Evolutionary conservation across 176 grass and related monocot genomes (phyloP).

Genomic region (Thinopyrum elongatum): DNA sequence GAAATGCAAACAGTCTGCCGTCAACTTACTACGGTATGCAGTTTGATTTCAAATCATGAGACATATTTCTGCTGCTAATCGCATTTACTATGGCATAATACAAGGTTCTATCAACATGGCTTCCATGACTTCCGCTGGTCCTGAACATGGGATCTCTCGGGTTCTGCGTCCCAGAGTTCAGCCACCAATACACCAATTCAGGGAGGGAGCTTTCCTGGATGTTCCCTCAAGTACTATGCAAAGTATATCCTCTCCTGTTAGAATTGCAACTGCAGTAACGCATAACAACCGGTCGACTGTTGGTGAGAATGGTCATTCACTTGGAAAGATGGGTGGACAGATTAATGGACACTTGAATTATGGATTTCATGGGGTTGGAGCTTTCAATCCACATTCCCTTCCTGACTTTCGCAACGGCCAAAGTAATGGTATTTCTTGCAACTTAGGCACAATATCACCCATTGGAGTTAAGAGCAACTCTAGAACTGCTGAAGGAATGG

Average conservation of each 20-base stretch:
- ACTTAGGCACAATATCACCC: constrained; percentile 42
- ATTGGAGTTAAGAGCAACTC: constrained; percentile 56
- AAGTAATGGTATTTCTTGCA: constrained; percentile 52
- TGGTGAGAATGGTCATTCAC: constrained; percentile 52
- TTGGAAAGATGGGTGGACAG: constrained; percentile 48
- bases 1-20: constrained; percentile 49
- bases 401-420: constrained; percentile 57
- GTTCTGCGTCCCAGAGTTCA: constrained; percentile 42
- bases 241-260: constrained; percentile 50
- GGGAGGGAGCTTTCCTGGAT: constrained; percentile 40
- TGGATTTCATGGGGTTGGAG: constrained; percentile 47
- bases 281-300: constrained; percentile 34
- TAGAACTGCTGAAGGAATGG: constrained; percentile 48
- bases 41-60: constrained; percentile 28
- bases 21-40: constrained; percentile 63
- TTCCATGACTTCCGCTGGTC: constrained; percentile 37
- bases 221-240: constrained; percentile 10
- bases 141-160: constrained; percentile 57
- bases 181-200: constrained; percentile 49
- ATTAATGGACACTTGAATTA: constrained; percentile 47
- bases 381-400: constrained; percentile 74
- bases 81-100: constrained; percentile 35
- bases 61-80: constrained; percentile 9
- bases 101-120: constrained; percentile 34
- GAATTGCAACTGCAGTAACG: constrained; percentile 39